These are phyloP conservation scores for Botryotinia calthae DNA, from an alignment of 2,329 filamentous ascomycete species.

Conservation along the genomic window DNA sequence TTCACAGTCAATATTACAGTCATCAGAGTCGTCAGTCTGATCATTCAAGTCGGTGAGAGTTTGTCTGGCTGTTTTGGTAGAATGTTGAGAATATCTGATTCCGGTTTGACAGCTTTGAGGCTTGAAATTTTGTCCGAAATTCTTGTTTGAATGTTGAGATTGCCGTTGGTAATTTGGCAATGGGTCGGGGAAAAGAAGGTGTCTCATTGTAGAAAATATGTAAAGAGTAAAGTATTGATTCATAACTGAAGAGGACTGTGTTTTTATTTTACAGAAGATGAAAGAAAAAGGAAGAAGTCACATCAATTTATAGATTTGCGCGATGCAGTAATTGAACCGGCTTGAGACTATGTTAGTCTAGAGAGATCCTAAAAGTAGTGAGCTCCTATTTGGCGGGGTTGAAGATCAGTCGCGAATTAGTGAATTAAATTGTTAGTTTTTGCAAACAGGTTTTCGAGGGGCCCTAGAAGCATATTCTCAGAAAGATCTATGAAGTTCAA, in stretches of 20 bases:
- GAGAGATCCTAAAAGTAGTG: neutral
- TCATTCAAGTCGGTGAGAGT: too few relatives aligned
- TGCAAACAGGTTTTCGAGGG: too few relatives aligned
- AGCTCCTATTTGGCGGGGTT: neutral
- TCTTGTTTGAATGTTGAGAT: neutral
- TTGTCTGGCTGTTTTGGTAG: accelerated
- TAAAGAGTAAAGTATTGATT: accelerated
- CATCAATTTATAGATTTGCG: neutral
- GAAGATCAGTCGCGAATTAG: neutral
- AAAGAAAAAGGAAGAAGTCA: neutral
- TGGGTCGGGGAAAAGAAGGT: accelerated
- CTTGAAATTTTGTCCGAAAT: neutral
- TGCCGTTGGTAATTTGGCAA: too few relatives aligned
- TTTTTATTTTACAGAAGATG: neutral
- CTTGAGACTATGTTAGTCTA: neutral
- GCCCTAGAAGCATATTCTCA: neutral
- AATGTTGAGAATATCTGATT: too few relatives aligned
- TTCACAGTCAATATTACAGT: neutral
- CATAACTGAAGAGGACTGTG: neutral
- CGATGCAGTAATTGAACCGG: neutral
- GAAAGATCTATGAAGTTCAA: neutral
- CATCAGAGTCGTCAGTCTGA: too few relatives aligned
- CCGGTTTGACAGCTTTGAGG: neutral
- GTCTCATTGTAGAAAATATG: neutral
- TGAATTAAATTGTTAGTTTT: too few relatives aligned